Evolutionary conservation across 176 grass and related monocot species (phyloP).

Genomic region (Echinochloa phyllopogon): DNA sequence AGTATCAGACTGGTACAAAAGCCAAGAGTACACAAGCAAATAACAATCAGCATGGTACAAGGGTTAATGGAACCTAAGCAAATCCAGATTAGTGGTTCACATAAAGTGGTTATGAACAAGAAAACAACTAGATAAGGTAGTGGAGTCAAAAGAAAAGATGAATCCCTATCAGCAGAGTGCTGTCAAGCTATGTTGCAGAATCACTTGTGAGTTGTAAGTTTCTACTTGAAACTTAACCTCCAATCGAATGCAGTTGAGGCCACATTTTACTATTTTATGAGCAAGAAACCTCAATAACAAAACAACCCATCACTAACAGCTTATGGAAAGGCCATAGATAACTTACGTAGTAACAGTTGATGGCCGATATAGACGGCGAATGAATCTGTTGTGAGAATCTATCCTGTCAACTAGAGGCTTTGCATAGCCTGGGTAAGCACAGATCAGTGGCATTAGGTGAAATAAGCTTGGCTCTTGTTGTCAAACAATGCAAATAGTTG

Average conservation of each 20-base stretch:
- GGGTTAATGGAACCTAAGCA: background rate
- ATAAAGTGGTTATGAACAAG: slow-evolving; percentile 18
- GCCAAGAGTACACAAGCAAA: background rate
- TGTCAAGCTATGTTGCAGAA: background rate
- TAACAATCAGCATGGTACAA: background rate
- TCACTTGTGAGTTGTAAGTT: background rate
- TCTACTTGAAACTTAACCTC: slow-evolving; percentile 15
- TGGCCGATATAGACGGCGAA: slow-evolving; percentile 71
- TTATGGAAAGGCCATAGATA: slow-evolving; percentile 8
- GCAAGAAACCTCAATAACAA: slow-evolving; percentile 5
- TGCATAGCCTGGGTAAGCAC: slow-evolving; percentile 71
- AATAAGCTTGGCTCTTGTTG: slow-evolving; percentile 5
- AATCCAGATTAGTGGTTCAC: slow-evolving; percentile 10
- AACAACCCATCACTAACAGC: background rate
- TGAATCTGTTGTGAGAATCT: slow-evolving; percentile 77
- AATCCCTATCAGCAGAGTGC: background rate
- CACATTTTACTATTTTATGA: slow-evolving; percentile 2
- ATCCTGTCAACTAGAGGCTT: slow-evolving; percentile 90
- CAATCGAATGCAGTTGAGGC: slow-evolving; percentile 1
- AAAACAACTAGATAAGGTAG: background rate
- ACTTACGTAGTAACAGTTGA: slow-evolving; percentile 91
- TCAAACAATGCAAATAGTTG: slow-evolving; percentile 7
- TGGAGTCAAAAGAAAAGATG: background rate
- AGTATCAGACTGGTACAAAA: background rate
- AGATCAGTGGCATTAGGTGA: slow-evolving; percentile 21